Conservation (phyloP, 2,329 filamentous ascomycete species). For the Sporothrix inflata region DNA sequence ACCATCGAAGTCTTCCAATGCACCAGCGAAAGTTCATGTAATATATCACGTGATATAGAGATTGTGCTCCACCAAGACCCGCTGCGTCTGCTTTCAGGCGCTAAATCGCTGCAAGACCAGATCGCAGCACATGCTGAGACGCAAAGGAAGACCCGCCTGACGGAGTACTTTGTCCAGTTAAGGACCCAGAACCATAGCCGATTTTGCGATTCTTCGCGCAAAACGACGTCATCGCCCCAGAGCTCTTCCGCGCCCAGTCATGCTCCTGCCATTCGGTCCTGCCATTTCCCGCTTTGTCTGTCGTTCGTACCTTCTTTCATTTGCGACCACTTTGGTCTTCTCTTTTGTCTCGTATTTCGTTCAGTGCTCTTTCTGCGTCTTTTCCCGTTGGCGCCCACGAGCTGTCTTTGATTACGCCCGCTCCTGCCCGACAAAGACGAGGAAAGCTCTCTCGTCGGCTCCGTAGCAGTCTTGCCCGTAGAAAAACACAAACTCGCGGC, state of each 20-base stretch:
- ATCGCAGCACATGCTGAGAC: conserved; percentile 9
- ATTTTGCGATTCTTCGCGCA: conserved; percentile 20
- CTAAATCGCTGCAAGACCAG: background rate
- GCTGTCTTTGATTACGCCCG: conserved; percentile 4
- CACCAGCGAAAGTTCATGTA: background rate
- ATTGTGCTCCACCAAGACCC: background rate
- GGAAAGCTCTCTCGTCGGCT: background rate
- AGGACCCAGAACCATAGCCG: background rate
- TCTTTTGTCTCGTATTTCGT: background rate
- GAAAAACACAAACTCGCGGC: background rate
- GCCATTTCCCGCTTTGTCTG: background rate
- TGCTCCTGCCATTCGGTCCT: background rate
- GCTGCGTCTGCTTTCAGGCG: background rate
- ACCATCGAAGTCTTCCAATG: background rate
- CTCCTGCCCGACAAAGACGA: conserved; percentile 19
- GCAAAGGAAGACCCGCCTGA: background rate
- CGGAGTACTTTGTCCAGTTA: conserved; percentile 14
- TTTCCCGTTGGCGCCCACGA: background rate
- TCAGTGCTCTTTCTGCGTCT: background rate
- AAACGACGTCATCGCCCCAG: conserved; percentile 22
- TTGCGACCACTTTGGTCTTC: background rate
- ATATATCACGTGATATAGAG: background rate
- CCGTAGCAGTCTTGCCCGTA: background rate
- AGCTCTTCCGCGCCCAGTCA: conserved; percentile 9
- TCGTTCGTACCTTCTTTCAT: background rate